Percentiles rank a stretch among this genome's conserved stretches.
Evolutionary conservation across 2,329 filamentous ascomycete genomes (phyloP).

Genomic region (Sporothrix brasiliensis): DNA sequence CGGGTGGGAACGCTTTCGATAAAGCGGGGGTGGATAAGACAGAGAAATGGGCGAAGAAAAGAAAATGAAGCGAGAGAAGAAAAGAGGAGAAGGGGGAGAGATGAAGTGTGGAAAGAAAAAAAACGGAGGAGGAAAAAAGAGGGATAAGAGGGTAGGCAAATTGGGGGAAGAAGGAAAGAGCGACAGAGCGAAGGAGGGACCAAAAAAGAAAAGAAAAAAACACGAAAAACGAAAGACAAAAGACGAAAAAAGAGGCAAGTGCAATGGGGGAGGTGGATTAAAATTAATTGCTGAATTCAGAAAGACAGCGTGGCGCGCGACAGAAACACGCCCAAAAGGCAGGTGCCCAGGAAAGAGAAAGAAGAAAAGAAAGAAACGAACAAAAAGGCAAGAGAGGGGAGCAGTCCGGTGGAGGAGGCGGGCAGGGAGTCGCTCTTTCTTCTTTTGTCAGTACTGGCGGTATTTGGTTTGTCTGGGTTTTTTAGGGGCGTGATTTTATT

Average conservation of each 20-base stretch:
- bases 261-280: not conserved
- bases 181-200: no score
- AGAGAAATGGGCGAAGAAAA: slow-evolving; percentile 22
- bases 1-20: slow-evolving; percentile 8
- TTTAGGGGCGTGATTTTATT: slow-evolving; percentile 10
- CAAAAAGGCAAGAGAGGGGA: slow-evolving; percentile 19
- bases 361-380: not conserved
- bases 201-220: not conserved
- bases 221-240: not conserved
- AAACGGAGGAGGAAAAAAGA: not conserved
- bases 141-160: not conserved
- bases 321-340: slow-evolving; percentile 15
- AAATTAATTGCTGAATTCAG: slow-evolving; percentile 4
- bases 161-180: not conserved
- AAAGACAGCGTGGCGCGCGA: not conserved
- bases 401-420: not conserved
- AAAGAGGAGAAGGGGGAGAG: not conserved
- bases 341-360: not conserved
- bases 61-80: slow-evolving; percentile 13
- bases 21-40: slow-evolving; percentile 29
- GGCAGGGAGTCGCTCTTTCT: slow-evolving; percentile 24
- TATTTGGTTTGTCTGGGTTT: not conserved
- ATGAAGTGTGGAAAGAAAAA: not conserved
- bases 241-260: slow-evolving; percentile 21
- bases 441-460: slow-evolving; percentile 17